Percentiles rank a stretch among this genome's conserved stretches.
phyloP scores from a whole-genome alignment of 768 basidiomycete genomes.

The Mrakia gelida region DNA sequence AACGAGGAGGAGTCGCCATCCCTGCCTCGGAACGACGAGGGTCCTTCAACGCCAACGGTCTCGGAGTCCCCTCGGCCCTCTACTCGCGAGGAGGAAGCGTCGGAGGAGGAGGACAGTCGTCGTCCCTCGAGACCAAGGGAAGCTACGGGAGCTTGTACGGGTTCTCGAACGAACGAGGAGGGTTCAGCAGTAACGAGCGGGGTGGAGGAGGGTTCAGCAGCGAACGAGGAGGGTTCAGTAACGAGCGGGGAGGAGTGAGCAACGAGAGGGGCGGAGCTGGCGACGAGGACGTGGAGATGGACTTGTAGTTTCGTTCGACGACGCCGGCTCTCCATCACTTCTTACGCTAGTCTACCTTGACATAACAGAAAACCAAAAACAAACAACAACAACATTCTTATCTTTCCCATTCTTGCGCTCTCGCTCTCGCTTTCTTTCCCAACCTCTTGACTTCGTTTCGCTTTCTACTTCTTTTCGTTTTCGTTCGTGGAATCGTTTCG shows the following conservation, averaged over 20 bases:
- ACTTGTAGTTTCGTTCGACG: neutral
- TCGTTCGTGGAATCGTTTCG: neutral
- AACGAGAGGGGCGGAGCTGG: neutral
- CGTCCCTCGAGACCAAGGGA: too few relatives aligned
- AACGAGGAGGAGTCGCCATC: neutral
- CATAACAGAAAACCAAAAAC: neutral
- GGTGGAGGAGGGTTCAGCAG: neutral
- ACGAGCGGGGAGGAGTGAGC: neutral
- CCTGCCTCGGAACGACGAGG: neutral
- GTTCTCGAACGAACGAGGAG: slow-evolving; percentile 6
- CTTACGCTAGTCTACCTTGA: neutral
- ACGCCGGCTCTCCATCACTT: neutral
- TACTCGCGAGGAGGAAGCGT: neutral
- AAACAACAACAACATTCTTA: neutral
- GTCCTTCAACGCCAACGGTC: neutral
- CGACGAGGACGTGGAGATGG: slow-evolving; percentile 2
- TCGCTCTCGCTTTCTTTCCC: too few relatives aligned
- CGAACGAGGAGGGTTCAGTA: slow-evolving; percentile 14
- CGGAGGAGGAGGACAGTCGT: neutral
- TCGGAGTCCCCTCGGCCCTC: neutral
- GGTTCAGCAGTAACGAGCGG: neutral
- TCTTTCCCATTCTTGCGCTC: neutral
- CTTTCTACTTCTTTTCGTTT: neutral
- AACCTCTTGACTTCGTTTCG: neutral
- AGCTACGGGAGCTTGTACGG: neutral